Evolutionary conservation across 2,329 filamentous ascomycete genomes (phyloP).

Genomic region (Chaetomium globosum): DNA sequence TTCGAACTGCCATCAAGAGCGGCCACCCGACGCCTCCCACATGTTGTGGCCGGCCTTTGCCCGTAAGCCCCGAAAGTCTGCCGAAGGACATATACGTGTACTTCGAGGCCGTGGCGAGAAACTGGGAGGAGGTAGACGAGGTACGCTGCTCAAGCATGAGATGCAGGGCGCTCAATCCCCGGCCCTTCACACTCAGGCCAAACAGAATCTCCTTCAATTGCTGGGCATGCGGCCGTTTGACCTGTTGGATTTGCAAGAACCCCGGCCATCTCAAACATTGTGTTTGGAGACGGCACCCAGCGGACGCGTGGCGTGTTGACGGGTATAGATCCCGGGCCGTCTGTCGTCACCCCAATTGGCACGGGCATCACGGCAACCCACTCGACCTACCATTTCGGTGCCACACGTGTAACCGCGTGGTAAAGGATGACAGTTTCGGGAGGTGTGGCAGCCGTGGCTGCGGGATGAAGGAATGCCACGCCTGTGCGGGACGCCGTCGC

Average conservation of each 20-base stretch:
- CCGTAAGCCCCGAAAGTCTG: not conserved
- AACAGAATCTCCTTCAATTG: not conserved
- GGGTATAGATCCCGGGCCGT: too few species aligned
- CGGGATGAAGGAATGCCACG: too few species aligned
- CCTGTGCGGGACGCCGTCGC: not conserved
- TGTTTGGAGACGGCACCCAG: not conserved
- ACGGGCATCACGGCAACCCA: not conserved
- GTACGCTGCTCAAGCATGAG: not conserved
- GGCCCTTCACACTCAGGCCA: not conserved
- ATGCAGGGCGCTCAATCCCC: not conserved
- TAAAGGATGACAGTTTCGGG: not conserved
- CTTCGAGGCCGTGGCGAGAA: not conserved
- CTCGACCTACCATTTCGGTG: not conserved
- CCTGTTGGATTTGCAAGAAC: not conserved
- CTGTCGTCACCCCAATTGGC: not conserved
- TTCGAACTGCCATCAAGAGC: not conserved
- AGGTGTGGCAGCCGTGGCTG: not conserved
- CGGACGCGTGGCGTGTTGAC: too few species aligned
- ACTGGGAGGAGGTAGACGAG: not conserved
- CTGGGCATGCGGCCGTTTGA: not conserved
- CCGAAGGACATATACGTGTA: not conserved
- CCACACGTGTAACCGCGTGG: not conserved
- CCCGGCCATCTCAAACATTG: not conserved
- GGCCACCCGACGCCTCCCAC: not conserved
- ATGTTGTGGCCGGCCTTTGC: not conserved